phyloP scores from a whole-genome alignment of 2,329 filamentous ascomycete species.

The Beauveria brongniartii region DNA sequence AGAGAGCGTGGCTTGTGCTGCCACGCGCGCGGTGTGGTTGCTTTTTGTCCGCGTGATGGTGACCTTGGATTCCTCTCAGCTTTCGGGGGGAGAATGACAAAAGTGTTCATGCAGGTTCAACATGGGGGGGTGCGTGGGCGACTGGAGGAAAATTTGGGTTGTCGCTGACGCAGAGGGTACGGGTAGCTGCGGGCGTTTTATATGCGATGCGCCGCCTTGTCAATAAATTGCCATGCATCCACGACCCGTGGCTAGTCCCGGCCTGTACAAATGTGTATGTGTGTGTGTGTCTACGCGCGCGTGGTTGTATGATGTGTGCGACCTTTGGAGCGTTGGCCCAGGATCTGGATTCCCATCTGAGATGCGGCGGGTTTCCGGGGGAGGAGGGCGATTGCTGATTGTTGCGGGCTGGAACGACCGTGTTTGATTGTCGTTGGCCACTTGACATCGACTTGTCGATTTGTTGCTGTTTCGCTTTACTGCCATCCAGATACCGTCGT shows the following conservation, averaged over 20 bases:
- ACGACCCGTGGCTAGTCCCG: background rate
- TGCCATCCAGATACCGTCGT: too few relatives aligned
- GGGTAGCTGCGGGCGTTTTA: constrained; percentile 4
- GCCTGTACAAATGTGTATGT: background rate
- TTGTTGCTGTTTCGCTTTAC: background rate
- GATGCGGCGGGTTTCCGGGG: background rate
- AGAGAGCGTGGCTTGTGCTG: background rate
- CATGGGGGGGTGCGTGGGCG: background rate
- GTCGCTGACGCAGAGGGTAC: constrained; percentile 3
- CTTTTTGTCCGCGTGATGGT: background rate
- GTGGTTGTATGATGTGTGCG: background rate
- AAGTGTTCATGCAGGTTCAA: background rate
- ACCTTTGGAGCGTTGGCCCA: background rate
- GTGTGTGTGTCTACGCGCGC: background rate
- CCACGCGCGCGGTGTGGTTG: background rate
- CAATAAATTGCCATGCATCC: background rate
- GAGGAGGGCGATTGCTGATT: background rate
- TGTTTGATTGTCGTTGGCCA: too few relatives aligned
- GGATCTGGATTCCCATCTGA: constrained; percentile 7
- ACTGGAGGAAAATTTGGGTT: background rate
- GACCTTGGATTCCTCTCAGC: background rate
- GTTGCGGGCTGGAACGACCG: background rate
- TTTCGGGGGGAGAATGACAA: background rate
- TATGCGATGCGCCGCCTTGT: background rate
- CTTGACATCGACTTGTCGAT: background rate